Conservation (phyloP, 1,139 yeast species). For the Debaryomycetaceae sp. region DNA sequence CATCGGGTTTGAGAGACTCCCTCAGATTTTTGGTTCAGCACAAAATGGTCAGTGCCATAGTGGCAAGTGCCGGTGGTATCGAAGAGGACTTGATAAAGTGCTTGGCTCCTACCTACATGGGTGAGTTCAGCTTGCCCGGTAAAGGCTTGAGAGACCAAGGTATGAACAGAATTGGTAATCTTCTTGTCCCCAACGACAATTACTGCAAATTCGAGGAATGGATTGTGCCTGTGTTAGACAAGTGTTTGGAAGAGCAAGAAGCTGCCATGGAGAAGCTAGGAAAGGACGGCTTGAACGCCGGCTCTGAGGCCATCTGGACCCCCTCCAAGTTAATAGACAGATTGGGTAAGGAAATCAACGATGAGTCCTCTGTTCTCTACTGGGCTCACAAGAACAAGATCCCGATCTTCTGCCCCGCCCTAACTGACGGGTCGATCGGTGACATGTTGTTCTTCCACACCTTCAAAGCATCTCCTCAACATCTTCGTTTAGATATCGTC, state of each 20-base stretch:
- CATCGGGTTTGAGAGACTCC: constrained; percentile 92
- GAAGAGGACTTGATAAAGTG: constrained; percentile 97
- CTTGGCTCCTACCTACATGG: constrained; percentile 92
- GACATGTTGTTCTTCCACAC: constrained; percentile 99
- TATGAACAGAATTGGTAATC: constrained; percentile 94
- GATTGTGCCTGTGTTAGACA: constrained; percentile 92
- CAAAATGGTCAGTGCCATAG: constrained; percentile 92
- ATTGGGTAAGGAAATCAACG: constrained; percentile 90
- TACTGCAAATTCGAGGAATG: constrained; percentile 97
- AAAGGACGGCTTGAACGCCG: constrained; percentile 49
- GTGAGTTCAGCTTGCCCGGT: constrained; percentile 84
- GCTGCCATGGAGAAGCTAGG: constrained; percentile 59
- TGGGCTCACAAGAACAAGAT: constrained; percentile 98
- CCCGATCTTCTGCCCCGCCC: constrained; percentile 95
- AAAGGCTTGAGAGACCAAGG: constrained; percentile 86
- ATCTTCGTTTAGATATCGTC: constrained; percentile 85
- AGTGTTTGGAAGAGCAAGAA: constrained; percentile 85
- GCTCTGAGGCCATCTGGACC: constrained; percentile 66
- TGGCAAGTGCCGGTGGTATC: constrained; percentile 95
- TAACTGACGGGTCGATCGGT: constrained; percentile 97
- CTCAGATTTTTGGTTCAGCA: constrained; percentile 85
- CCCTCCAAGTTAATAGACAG: constrained; percentile 92
- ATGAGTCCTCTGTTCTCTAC: constrained; percentile 89
- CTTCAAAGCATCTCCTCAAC: constrained; percentile 87
- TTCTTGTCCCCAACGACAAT: constrained; percentile 95